Evolutionary conservation across 2,329 filamentous ascomycete genomes (phyloP), one percentile per base, ranked within the genome.

Genomic region (Rasamsonia emersonii): DNA sequence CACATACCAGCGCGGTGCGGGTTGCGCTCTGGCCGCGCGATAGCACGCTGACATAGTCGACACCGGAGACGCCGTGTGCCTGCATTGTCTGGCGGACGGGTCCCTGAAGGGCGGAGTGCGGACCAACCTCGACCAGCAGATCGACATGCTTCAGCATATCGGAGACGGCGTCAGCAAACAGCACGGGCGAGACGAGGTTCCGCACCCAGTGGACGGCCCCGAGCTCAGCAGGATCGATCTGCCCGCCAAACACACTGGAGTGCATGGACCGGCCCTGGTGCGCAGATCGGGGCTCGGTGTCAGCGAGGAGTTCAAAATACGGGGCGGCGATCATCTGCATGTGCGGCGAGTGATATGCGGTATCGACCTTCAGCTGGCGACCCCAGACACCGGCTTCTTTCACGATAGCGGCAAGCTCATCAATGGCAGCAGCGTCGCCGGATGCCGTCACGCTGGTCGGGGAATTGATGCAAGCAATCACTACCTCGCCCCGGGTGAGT

Each of bases 391-490:
- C 35, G 13, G 46, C 41, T 20, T 39, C 26, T 11, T 47, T 42
- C 9, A 56, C 17, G 6, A 42, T 6, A 3, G 25, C 18, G 23
- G 45, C 36, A 7, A 56, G 20, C 21, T 53, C 41, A 2, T 42
- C 33, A 19, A 45, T 36, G 5, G 11, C 38, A 5, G n/a, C 8
- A 3, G 20, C 24, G 17, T 36, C 39, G 2, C 54, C 54, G 7
- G 50, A 52, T 1, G 45, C 33, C 1, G 54, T 57, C n/a, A 53
- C 46, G 24, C 40, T 52, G 2, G 38, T 36, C 3, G 49, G 50
- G 28, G 41, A 46, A 36, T 56, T 58, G 20, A 53, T 47, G 17
- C 55, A 60, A 2, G 59, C 61, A 10, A 62, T 47, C n/a, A 36
- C 37, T 3, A 45, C 36, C 3, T 41, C 39, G 0, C 52, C 54